A percentile compares a stretch with the other conserved stretches of the same genome.
Conservation (phyloP, 495 filamentous ascomycete species). For the Aspergillus saccharolyticus region DNA sequence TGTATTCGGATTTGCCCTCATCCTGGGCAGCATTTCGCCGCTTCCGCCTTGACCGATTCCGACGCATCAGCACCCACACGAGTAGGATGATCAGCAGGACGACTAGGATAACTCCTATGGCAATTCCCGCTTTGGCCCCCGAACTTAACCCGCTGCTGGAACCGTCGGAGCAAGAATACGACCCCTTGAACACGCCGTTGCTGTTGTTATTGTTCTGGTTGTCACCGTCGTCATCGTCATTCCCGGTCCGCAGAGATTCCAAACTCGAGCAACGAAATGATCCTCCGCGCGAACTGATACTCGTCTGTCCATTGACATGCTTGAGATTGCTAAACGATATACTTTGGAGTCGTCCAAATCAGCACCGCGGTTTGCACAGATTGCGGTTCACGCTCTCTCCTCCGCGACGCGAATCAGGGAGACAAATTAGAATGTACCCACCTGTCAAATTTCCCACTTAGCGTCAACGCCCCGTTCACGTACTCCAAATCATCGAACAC, state of each 20-base stretch:
- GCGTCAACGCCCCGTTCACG: slow-evolving; percentile 21
- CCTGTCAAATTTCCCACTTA: slow-evolving; percentile 26
- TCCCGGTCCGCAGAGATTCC: not conserved
- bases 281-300: slow-evolving; percentile 14
- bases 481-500: slow-evolving; percentile 22
- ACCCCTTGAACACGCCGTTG: slow-evolving; percentile 15
- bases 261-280: slow-evolving; percentile 20
- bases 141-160: slow-evolving; percentile 16
- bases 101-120: slow-evolving; percentile 23
- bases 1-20: not conserved
- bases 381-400: not conserved
- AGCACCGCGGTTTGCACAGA: not conserved
- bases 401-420: not conserved
- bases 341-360: slow-evolving; percentile 10
- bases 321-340: slow-evolving; percentile 26
- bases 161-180: slow-evolving; percentile 19
- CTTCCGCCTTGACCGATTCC: slow-evolving; percentile 11
- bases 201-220: slow-evolving; percentile 1
- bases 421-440: slow-evolving; percentile 9
- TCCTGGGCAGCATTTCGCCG: not conserved
- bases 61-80: slow-evolving; percentile 21
- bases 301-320: slow-evolving; percentile 21
- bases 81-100: slow-evolving; percentile 25
- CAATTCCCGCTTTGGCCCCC: slow-evolving; percentile 31
- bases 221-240: slow-evolving; percentile 1